phyloP scores from a whole-genome alignment of 106 monocot genomes.

The Chionographis japonica region DNA sequence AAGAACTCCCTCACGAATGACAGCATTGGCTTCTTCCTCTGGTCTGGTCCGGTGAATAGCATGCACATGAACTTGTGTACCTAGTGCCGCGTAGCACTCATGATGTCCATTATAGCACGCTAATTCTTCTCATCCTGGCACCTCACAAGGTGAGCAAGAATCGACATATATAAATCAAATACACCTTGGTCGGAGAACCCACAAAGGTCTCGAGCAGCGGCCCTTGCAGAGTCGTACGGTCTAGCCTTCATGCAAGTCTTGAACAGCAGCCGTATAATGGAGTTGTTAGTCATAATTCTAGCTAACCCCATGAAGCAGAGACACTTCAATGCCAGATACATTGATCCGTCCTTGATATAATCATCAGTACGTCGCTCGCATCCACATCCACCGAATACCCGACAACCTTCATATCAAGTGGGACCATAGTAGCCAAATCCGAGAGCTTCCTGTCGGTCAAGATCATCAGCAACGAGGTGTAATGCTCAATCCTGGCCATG shows the following conservation, averaged over 20 bases:
- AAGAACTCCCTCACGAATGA: conserved; percentile 91
- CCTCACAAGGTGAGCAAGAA: conserved; percentile 84
- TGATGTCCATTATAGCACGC: conserved; percentile 67
- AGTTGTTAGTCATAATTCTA: conserved; percentile 83
- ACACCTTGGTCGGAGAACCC: conserved; percentile 60
- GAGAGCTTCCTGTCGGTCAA: conserved; percentile 69
- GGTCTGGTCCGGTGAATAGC: conserved; percentile 83
- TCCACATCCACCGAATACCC: conserved; percentile 82
- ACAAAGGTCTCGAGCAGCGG: conserved; percentile 83
- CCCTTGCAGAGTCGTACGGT: conserved; percentile 56
- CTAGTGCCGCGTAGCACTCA: conserved; percentile 67
- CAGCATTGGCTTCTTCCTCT: conserved; percentile 79
- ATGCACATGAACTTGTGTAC: conserved; percentile 86
- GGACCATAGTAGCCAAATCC: conserved; percentile 81
- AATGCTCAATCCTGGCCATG: conserved; percentile 85
- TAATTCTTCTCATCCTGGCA: conserved; percentile 84
- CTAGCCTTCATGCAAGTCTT: conserved; percentile 84
- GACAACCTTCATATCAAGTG: conserved; percentile 83
- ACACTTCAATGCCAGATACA: conserved; percentile 72
- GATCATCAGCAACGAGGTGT: conserved; percentile 46
- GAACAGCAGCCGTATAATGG: conserved; percentile 79
- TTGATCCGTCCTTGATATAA: conserved; percentile 81
- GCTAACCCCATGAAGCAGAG: conserved; percentile 85
- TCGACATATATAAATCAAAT: conserved; percentile 90
- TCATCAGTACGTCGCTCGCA: conserved; percentile 91